These are phyloP conservation scores for Evernia prunastri DNA, from an alignment of 495 filamentous ascomycete genomes.

Conservation along the genomic window DNA sequence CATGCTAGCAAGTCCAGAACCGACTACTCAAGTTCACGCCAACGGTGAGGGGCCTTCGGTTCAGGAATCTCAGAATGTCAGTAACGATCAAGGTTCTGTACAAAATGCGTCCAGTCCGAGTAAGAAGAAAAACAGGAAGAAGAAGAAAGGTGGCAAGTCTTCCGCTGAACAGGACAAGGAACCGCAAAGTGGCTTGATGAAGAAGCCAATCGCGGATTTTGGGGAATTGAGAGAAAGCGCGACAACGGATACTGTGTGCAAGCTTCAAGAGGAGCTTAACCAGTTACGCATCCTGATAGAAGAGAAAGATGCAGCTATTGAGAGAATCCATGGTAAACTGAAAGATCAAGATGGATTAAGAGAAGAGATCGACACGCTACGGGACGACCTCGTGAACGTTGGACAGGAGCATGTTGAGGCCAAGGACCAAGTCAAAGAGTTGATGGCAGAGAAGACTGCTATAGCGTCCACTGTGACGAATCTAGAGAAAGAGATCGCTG, in stretches of 20 bases:
- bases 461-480: constrained; percentile 58
- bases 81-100: neutral
- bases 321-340: constrained; percentile 55
- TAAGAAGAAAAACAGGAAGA: constrained; percentile 85
- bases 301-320: constrained; percentile 67
- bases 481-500: constrained; percentile 56
- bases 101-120: constrained; percentile 25
- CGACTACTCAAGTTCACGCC: neutral
- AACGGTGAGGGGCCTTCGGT: neutral
- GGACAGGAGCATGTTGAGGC: constrained; percentile 77
- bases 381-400: constrained; percentile 66
- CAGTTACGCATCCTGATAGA: constrained; percentile 54
- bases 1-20: neutral
- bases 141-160: constrained; percentile 70
- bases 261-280: constrained; percentile 47
- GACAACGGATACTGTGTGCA: constrained; percentile 29
- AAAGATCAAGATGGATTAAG: constrained; percentile 71
- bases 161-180: constrained; percentile 14
- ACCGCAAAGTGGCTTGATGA: constrained; percentile 31
- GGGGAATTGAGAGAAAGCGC: constrained; percentile 15
- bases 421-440: constrained; percentile 68
- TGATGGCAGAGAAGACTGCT: constrained; percentile 52
- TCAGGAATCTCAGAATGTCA: constrained; percentile 7
- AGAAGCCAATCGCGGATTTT: constrained; percentile 29
- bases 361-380: constrained; percentile 80